phyloP scores from a whole-genome alignment of 1,139 yeast species.

The Scheffersomyces illinoinensis region DNA sequence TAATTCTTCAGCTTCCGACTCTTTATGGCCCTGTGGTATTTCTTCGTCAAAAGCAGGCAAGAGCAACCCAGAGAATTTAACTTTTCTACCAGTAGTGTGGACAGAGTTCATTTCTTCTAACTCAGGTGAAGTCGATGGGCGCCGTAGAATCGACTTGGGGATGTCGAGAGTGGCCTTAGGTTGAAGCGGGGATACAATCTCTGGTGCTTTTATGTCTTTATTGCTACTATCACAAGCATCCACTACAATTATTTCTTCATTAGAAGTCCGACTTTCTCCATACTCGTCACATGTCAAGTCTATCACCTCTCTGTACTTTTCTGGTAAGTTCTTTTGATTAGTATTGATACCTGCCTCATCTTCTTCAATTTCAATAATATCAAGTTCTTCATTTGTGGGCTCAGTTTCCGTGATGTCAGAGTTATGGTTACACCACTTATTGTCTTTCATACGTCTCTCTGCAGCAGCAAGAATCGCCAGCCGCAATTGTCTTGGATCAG shows the following conservation, averaged over 20 bases:
- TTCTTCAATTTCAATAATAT: constrained; percentile 10
- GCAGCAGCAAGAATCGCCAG: constrained; percentile 68
- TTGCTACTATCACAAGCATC: constrained; percentile 21
- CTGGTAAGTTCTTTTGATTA: not conserved
- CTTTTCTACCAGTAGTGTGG: constrained; percentile 7
- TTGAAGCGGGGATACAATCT: constrained; percentile 1
- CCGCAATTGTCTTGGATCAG: constrained; percentile 29
- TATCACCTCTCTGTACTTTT: constrained; percentile 20
- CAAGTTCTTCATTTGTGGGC: constrained; percentile 17
- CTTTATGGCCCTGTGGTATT: not conserved
- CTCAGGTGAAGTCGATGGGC: not conserved
- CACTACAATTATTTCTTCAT: constrained; percentile 21
- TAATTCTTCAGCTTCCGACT: constrained; percentile 4
- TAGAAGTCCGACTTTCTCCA: constrained; percentile 9
- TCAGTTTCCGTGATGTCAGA: constrained; percentile 18
- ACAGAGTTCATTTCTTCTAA: not conserved
- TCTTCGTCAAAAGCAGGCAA: constrained; percentile 18
- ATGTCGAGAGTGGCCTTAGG: not conserved
- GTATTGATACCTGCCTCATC: constrained; percentile 1
- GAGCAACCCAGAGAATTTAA: constrained; percentile 12
- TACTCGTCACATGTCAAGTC: constrained; percentile 25
- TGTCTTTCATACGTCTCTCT: constrained; percentile 58
- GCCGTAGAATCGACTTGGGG: constrained; percentile 15
- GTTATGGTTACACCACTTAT: constrained; percentile 51
- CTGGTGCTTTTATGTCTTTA: not conserved